Conservation (phyloP, 202 grass and related monocot species). For the Carex arenaria region DNA sequence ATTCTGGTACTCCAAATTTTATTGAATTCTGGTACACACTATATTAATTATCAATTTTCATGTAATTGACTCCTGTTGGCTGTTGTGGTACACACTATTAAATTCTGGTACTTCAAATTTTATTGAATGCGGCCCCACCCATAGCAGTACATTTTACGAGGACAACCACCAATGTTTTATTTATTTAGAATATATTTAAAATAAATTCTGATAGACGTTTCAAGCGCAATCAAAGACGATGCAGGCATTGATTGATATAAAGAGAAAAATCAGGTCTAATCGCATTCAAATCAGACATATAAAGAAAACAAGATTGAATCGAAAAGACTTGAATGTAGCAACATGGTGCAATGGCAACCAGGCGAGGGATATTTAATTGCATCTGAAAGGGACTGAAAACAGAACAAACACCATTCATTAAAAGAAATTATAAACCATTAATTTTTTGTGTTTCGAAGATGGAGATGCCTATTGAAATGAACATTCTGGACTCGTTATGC, state of each 20-base stretch:
- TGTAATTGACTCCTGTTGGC: too few relatives aligned
- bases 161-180: not conserved
- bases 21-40: not conserved
- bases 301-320: not conserved
- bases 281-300: conserved; percentile 3
- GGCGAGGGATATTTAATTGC: not conserved
- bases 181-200: not conserved
- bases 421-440: not conserved
- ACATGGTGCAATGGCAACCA: not conserved
- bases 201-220: not conserved
- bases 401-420: not conserved
- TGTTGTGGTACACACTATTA: too few relatives aligned
- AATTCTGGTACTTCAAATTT: not conserved
- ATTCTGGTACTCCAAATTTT: not conserved
- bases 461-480: not conserved
- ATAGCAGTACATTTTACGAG: not conserved
- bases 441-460: not conserved
- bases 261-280: not conserved
- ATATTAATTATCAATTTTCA: too few relatives aligned
- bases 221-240: not conserved
- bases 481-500: not conserved
- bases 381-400: conserved; percentile 9
- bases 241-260: not conserved
- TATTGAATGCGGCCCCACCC: not conserved
- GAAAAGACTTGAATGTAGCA: not conserved